phyloP scores from a whole-genome alignment of 352 stramenopile species.

The Phytopythium oedochilum region DNA sequence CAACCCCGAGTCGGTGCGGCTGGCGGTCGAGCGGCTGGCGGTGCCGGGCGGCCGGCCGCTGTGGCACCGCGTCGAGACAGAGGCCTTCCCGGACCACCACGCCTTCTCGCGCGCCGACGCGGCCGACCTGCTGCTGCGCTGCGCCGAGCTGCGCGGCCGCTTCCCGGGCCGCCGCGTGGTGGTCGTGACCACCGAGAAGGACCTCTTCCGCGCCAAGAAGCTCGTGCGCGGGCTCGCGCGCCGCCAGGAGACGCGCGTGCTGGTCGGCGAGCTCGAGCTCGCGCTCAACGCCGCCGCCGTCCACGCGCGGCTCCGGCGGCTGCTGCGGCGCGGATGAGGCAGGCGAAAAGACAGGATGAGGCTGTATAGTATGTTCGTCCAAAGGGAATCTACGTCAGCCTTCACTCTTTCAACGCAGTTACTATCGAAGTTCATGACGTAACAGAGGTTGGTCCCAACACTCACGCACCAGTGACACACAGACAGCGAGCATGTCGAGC shows the following conservation, averaged over 20 bases:
- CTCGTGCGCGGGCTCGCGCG: conserved; percentile 5
- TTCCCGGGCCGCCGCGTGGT: conserved; percentile 14
- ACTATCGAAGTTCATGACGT: neutral
- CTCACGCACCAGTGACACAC: too few species aligned
- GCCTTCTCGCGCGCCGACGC: conserved; percentile 36
- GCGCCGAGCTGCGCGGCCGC: neutral
- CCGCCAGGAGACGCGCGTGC: conserved; percentile 11
- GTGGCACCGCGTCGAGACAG: conserved; percentile 26
- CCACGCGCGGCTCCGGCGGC: conserved; percentile 6
- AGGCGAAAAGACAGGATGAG: neutral
- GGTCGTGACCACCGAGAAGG: conserved; percentile 67
- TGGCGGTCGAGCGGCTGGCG: conserved; percentile 29
- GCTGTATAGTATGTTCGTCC: neutral
- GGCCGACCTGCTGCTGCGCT: conserved; percentile 15
- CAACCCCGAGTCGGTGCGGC: conserved; percentile 52
- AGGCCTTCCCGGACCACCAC: conserved; percentile 63
- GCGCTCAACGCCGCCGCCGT: conserved; percentile 17
- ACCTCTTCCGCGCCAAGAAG: conserved; percentile 12
- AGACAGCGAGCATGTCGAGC: conserved; percentile 26
- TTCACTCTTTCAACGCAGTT: neutral
- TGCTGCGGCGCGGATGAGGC: neutral
- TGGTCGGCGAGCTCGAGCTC: conserved; percentile 37
- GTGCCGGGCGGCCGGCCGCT: neutral
- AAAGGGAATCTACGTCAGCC: too few species aligned
- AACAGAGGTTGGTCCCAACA: neutral